Evolutionary conservation across 2,329 filamentous ascomycete species (phyloP).

Genomic region (Phyllosticta paracitricarpa): DNA sequence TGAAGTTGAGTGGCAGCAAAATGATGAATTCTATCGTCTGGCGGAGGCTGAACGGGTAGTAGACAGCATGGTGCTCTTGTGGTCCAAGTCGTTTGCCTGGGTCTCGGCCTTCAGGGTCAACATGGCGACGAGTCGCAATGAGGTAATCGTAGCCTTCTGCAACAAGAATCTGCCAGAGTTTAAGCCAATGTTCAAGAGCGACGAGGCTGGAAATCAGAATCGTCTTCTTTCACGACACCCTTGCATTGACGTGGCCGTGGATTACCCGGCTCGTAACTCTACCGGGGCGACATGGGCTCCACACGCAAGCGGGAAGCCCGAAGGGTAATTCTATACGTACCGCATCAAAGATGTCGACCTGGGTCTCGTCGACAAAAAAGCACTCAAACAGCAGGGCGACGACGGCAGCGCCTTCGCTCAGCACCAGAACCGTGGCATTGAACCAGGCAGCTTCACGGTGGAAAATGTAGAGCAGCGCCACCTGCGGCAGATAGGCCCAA

Average conservation of each 20-base stretch:
- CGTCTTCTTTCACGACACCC: too few species aligned
- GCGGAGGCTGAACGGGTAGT: conserved; percentile 81
- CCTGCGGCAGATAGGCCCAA: conserved; percentile 81
- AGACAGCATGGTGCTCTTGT: conserved; percentile 64
- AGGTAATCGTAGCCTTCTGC: conserved; percentile 58
- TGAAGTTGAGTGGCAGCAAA: conserved; percentile 64
- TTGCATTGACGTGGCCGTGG: background rate
- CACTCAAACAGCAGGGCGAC: conserved; percentile 47
- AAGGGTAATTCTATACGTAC: conserved; percentile 22
- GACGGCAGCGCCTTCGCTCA: conserved; percentile 55
- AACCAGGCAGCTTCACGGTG: conserved; percentile 76
- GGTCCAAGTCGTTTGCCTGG: conserved; percentile 75
- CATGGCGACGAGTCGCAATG: conserved; percentile 39
- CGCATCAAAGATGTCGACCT: conserved; percentile 76
- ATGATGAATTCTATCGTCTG: conserved; percentile 77
- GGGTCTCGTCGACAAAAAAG: conserved; percentile 56
- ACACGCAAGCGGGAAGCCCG: background rate
- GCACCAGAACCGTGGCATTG: conserved; percentile 74
- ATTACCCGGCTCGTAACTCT: background rate
- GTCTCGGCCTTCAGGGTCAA: conserved; percentile 58
- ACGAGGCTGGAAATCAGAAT: too few species aligned
- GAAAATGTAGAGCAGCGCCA: conserved; percentile 80
- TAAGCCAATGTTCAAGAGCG: too few species aligned
- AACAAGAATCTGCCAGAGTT: conserved; percentile 52
- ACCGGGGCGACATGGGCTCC: background rate